These are phyloP conservation scores for Jasminum sambac DNA, from an alignment of 257 asterid species.

Conservation along the genomic window DNA sequence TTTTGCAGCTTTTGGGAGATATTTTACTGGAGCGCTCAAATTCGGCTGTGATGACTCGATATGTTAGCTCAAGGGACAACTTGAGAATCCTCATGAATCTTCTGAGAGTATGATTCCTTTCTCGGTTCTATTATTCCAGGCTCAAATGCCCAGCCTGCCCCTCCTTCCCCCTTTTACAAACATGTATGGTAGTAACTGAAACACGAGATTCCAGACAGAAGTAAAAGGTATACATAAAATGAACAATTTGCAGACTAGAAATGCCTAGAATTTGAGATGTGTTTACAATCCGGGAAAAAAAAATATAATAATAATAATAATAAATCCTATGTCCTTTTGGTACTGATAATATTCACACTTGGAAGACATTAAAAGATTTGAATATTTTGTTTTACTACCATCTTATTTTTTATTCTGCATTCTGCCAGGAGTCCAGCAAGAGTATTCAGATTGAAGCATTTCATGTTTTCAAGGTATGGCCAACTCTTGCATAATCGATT, in stretches of 20 bases:
- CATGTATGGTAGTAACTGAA: constrained; percentile 12
- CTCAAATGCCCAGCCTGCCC: background rate
- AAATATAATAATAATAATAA: no score
- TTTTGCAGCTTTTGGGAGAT: constrained; percentile 77
- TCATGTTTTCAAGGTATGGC: constrained; percentile 84
- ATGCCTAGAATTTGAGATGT: background rate
- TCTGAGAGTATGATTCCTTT: constrained; percentile 65
- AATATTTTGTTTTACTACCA: background rate
- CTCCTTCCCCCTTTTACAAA: constrained; percentile 7
- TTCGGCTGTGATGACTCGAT: constrained; percentile 78
- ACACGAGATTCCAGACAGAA: constrained; percentile 6
- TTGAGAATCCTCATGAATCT: constrained; percentile 96
- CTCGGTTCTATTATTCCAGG: background rate
- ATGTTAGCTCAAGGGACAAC: constrained; percentile 80
- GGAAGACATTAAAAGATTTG: background rate
- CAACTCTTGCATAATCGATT: background rate
- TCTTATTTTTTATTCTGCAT: constrained; percentile 24
- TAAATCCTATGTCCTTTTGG: background rate
- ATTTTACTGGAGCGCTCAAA: constrained; percentile 88
- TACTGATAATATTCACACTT: background rate
- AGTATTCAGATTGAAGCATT: constrained; percentile 91
- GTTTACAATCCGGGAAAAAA: background rate
- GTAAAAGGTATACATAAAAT: background rate
- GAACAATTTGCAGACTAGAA: constrained; percentile 11
- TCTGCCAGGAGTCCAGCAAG: constrained; percentile 84